Evolutionary conservation across 192 early-diverging fungal genomes (phyloP), one percentile per base, ranked within the genome.

Genomic region (Coemansia sp.): DNA sequence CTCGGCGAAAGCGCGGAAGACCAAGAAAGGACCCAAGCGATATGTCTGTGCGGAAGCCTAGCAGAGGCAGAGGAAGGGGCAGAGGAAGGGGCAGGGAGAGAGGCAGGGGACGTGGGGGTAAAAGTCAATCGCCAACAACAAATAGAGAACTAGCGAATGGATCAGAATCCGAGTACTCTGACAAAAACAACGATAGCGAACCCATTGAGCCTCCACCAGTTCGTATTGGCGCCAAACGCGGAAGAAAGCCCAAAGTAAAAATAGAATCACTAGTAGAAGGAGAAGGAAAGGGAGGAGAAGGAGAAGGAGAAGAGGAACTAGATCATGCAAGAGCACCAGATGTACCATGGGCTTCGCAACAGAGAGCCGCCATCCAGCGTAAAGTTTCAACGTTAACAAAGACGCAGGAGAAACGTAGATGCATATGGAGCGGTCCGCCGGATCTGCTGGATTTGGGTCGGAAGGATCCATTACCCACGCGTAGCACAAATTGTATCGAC

Each of bases 401-500:
- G 21, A 13, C 46, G 46, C 40, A 49, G 6, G 46, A 49, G 4
- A 20, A 23, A 6, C 46, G 46, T 12, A 49, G 46, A 49, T 0
- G 6, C 3, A 20, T 49, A 4, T 49, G 46, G 46, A 49, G 8
- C 13, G 46, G 46, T 5, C 46, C 46, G 4, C 46, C 46, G 21
- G 46, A 26, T 21, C 23, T 49, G 23, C 7, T 26, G 23, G 46
- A 49, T 49, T 23, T 49, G 46, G 46, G 18, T 43, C 40, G 18
- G 12, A 43, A 49, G 21, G 46, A 21, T 7, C 23, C 46, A 7
- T 7, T 49, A 23, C 46, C 46, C 8, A 23, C 46, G 13, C 20
- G 46, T 12, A 64, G 69, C 53, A 37, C 65, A 4, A 63, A 58
- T 28, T 68, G 64, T 37, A 71, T 80, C 9, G 77, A 80, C 56